Conservation (phyloP, 1,284 basidiomycete species). For the Tilletia setariae region DNA sequence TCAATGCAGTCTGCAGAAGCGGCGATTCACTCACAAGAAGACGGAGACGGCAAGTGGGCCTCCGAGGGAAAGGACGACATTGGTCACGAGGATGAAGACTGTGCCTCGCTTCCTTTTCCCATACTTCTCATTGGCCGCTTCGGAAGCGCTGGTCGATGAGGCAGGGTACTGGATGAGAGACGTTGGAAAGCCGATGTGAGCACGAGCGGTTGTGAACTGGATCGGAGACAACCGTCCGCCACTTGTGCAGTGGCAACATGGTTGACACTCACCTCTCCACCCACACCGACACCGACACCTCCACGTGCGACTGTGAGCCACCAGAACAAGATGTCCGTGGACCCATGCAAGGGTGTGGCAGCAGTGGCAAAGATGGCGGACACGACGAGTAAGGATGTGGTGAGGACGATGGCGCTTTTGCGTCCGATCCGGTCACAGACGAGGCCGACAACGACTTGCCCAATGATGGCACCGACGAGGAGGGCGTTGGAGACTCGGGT, state of each 20-base stretch:
- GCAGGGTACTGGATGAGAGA: slow-evolving; percentile 64
- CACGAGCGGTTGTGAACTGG: background rate
- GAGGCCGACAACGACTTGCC: slow-evolving; percentile 66
- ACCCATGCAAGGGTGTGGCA: slow-evolving; percentile 65
- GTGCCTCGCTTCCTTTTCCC: slow-evolving; percentile 66
- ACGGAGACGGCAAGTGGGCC: slow-evolving; percentile 68
- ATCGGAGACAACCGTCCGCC: background rate
- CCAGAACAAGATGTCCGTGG: slow-evolving; percentile 66
- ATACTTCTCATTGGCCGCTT: slow-evolving; percentile 69
- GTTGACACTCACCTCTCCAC: slow-evolving; percentile 62
- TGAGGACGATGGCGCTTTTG: slow-evolving; percentile 58
- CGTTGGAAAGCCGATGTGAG: slow-evolving; percentile 11
- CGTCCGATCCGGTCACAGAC: slow-evolving; percentile 68
- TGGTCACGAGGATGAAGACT: slow-evolving; percentile 73
- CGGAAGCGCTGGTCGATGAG: slow-evolving; percentile 66
- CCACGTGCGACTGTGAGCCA: slow-evolving; percentile 71
- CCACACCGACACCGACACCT: slow-evolving; percentile 69
- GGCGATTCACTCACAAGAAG: slow-evolving; percentile 58
- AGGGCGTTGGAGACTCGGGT: slow-evolving; percentile 72
- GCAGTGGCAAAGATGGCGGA: slow-evolving; percentile 71
- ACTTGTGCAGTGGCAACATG: too few species aligned
- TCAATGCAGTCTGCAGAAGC: too few species aligned
- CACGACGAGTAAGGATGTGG: slow-evolving; percentile 68
- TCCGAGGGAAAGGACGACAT: slow-evolving; percentile 51
- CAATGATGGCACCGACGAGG: slow-evolving; percentile 68